Conservation (phyloP, 179 eudicot genomes). For the Beta lomatogona region DNA sequence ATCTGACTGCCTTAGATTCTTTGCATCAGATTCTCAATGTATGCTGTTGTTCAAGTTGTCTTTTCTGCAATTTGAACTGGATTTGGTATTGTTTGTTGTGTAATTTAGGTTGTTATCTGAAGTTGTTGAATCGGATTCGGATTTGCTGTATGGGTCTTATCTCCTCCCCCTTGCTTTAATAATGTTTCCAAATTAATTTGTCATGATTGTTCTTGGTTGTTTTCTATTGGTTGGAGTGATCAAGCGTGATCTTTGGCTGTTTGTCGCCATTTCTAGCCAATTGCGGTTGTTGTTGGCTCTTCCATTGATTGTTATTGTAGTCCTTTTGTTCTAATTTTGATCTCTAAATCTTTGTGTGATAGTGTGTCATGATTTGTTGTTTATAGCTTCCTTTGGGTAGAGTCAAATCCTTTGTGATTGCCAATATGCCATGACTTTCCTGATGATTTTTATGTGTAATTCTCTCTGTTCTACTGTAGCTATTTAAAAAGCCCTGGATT, state of each 20-base stretch:
- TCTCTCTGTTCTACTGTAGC: neutral
- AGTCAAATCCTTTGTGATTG: neutral
- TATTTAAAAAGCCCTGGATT: no score
- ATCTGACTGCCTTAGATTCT: neutral
- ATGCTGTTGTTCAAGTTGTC: neutral
- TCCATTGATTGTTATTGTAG: neutral
- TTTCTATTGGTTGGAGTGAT: neutral
- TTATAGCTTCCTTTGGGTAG: neutral
- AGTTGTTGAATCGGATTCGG: neutral
- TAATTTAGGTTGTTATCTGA: neutral
- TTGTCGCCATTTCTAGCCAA: neutral
- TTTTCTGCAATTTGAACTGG: conserved; percentile 2
- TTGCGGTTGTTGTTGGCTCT: neutral
- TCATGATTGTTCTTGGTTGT: neutral
- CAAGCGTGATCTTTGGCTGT: neutral
- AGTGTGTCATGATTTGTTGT: neutral
- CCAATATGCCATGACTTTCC: neutral
- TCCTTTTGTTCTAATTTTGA: neutral
- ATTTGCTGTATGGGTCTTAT: conserved; percentile 17
- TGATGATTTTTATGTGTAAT: no score
- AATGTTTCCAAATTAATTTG: neutral
- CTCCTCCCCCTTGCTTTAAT: neutral
- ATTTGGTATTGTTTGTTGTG: neutral
- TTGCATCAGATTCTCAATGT: neutral
- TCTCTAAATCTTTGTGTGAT: neutral